Evolutionary conservation across 2,329 filamentous ascomycete genomes (phyloP).

Genomic region (Myriosclerotinia curreyana): DNA sequence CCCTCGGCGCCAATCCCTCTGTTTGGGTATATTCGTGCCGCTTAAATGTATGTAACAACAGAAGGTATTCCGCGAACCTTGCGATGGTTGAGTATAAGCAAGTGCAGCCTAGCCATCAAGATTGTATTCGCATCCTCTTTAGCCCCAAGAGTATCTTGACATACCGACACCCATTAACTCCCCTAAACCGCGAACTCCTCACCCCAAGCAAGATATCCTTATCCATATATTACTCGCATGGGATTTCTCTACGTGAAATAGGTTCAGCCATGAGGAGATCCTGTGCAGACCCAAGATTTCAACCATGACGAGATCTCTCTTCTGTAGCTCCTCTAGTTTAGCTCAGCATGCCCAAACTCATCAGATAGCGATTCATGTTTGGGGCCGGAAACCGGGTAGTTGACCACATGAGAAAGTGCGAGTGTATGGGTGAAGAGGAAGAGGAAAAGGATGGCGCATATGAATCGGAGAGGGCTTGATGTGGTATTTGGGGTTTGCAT

Average conservation of each 20-base stretch:
- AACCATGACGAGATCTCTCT: background rate
- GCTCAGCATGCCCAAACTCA: background rate
- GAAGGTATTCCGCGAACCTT: too few relatives aligned
- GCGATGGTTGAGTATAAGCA: background rate
- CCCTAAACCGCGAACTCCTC: too few relatives aligned
- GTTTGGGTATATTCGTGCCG: background rate
- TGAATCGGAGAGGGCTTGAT: background rate
- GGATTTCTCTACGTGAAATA: background rate
- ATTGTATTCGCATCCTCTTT: too few relatives aligned
- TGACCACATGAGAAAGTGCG: slow-evolving; percentile 2
- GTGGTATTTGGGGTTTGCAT: background rate
- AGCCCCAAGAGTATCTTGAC: too few relatives aligned
- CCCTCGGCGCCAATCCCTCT: background rate
- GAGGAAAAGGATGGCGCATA: background rate
- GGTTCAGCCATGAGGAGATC: background rate
- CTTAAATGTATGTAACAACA: background rate
- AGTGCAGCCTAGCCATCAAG: too few relatives aligned
- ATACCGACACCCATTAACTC: too few relatives aligned
- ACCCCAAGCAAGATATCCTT: too few relatives aligned
- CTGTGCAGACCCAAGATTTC: background rate
- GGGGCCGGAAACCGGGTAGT: background rate
- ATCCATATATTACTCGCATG: too few relatives aligned
- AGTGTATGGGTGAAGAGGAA: background rate
- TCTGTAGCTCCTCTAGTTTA: background rate
- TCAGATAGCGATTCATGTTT: background rate